A percentile compares a stretch with the other conserved stretches of the same genome.
These are phyloP conservation scores for Phytophthora hybrid DNA, from an alignment of 352 stramenopile genomes.

Conservation along the genomic window DNA sequence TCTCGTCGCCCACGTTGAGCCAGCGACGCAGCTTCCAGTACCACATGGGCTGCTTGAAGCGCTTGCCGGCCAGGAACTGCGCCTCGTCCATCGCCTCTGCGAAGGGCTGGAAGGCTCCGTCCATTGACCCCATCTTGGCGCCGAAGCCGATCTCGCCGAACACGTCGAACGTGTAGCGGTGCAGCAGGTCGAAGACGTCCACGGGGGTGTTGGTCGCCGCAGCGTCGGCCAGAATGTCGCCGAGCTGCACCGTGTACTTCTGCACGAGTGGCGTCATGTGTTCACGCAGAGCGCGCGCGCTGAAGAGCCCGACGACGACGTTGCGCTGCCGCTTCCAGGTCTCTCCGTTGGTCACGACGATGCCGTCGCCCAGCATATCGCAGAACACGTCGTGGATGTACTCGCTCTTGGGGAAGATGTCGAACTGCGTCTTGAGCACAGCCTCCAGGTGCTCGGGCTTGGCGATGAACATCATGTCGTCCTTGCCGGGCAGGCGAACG, in stretches of 20 bases:
- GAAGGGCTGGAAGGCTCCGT: constrained; percentile 47
- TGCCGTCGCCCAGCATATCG: constrained; percentile 56
- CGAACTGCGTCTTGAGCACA: constrained; percentile 62
- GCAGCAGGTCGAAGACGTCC: constrained; percentile 49
- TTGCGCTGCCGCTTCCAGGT: constrained; percentile 52
- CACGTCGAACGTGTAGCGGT: constrained; percentile 54
- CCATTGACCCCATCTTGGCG: constrained; percentile 40
- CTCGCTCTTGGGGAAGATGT: constrained; percentile 55
- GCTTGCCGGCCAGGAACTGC: constrained; percentile 32
- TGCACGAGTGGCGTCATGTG: constrained; percentile 51
- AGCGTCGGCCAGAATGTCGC: constrained; percentile 31
- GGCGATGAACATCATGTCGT: constrained; percentile 51
- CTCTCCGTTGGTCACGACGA: constrained; percentile 55
- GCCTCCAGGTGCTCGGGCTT: constrained; percentile 64
- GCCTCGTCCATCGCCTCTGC: constrained; percentile 43
- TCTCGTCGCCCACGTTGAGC: constrained; percentile 52
- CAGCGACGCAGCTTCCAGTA: constrained; percentile 55
- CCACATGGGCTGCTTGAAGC: constrained; percentile 48
- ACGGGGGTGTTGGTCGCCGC: constrained; percentile 15
- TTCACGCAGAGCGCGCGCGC: constrained; percentile 44
- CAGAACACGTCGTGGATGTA: constrained; percentile 49
- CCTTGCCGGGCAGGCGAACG: constrained; percentile 49
- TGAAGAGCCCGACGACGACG: constrained; percentile 51
- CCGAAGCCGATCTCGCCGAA: constrained; percentile 60
- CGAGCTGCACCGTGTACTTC: constrained; percentile 44